Conservation (phyloP, 192 early-diverging fungal species). For the Podila epicladia region DNA sequence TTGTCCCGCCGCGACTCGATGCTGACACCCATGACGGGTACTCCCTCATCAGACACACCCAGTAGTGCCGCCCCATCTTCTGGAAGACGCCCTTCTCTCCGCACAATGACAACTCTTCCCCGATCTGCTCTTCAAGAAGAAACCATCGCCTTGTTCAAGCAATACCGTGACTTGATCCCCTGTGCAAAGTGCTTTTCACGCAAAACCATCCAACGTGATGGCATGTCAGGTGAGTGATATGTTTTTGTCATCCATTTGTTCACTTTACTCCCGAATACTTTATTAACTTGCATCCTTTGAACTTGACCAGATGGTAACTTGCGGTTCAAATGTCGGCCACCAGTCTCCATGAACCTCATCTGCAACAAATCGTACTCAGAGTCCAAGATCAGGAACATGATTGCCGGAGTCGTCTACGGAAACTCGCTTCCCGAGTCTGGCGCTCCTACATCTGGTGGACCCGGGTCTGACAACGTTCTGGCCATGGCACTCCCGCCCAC, state of each 20-base stretch:
- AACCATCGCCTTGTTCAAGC: conserved; percentile 39
- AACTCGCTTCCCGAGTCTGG: conserved; percentile 19
- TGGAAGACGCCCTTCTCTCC: conserved; percentile 18
- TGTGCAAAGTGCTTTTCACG: conserved; percentile 42
- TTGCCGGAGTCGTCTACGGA: conserved; percentile 35
- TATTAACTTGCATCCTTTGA: not conserved
- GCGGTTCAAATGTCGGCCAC: conserved; percentile 40
- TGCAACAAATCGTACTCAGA: conserved; percentile 42
- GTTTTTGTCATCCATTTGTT: not conserved
- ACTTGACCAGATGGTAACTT: conserved; percentile 29
- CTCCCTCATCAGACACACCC: conserved; percentile 15
- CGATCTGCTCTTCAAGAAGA: conserved; percentile 34
- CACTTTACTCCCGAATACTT: not conserved
- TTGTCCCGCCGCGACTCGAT: not conserved
- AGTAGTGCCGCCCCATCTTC: conserved; percentile 18
- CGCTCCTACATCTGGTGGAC: conserved; percentile 11
- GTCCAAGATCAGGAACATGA: conserved; percentile 45
- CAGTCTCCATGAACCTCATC: conserved; percentile 37
- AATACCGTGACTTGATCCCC: conserved; percentile 25
- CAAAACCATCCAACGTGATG: conserved; percentile 43
- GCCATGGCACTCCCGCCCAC: conserved; percentile 24
- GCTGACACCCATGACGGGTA: conserved; percentile 7
- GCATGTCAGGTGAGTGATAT: conserved; percentile 27
- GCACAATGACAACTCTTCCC: conserved; percentile 26
- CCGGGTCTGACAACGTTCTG: conserved; percentile 25